These are phyloP conservation scores for Galeopsis tetrahit DNA, from an alignment of 257 asterid species.

Conservation along the genomic window DNA sequence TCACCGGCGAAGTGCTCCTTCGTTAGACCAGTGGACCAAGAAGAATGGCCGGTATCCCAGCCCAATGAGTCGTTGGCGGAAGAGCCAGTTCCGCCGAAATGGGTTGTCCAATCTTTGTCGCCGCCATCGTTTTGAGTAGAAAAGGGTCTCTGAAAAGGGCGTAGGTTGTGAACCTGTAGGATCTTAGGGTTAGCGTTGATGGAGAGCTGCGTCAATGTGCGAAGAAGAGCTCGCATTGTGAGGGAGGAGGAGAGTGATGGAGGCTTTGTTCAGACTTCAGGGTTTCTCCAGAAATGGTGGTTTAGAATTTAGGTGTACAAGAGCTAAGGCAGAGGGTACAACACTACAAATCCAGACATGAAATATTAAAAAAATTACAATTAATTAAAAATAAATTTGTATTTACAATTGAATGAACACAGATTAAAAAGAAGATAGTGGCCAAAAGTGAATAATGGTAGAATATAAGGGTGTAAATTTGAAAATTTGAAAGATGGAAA, in stretches of 20 bases:
- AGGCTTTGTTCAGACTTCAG: conserved; percentile 26
- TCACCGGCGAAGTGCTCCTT: conserved; percentile 91
- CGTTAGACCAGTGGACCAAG: conserved; percentile 93
- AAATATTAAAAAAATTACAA: too few species aligned
- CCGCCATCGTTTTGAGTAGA: conserved; percentile 46
- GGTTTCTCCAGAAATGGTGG: conserved; percentile 25
- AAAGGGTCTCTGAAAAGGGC: conserved; percentile 39
- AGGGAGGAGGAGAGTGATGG: not conserved
- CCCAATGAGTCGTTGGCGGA: conserved; percentile 48
- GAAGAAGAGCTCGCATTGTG: conserved; percentile 62
- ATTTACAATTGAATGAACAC: too few species aligned
- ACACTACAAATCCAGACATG: not conserved
- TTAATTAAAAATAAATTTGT: too few species aligned
- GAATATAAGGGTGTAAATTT: too few species aligned
- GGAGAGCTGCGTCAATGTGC: conserved; percentile 47
- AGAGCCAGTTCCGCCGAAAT: conserved; percentile 52
- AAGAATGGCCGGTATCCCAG: conserved; percentile 66
- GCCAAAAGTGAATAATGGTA: too few species aligned
- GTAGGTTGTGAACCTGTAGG: conserved; percentile 18
- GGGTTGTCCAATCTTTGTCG: conserved; percentile 50
- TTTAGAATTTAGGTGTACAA: conserved; percentile 30
- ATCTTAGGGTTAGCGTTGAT: conserved; percentile 26
- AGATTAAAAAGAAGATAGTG: too few species aligned
- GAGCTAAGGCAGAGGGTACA: conserved; percentile 10
- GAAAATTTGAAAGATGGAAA: too few species aligned